A percentile compares a stretch with the other conserved stretches of the same genome.
These are phyloP conservation scores for Mucor plumbeus DNA, from an alignment of 371 early-diverging fungal species.

Conservation along the genomic window DNA sequence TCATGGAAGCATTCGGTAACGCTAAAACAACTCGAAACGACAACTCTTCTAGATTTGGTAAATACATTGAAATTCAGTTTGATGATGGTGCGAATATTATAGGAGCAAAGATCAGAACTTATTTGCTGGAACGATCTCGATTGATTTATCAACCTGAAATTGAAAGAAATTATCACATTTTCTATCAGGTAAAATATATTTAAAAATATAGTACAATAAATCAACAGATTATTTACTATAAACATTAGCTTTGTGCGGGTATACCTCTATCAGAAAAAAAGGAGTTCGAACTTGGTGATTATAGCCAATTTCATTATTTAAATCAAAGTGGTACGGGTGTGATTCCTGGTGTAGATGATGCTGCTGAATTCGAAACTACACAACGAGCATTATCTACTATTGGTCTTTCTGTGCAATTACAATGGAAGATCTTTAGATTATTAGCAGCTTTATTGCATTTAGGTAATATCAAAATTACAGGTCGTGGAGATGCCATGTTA, in stretches of 20 bases:
- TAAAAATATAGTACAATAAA: background rate
- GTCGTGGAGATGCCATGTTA: constrained; percentile 74
- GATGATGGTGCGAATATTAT: constrained; percentile 82
- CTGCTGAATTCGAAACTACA: constrained; percentile 87
- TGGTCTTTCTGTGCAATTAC: constrained; percentile 84
- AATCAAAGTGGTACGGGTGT: constrained; percentile 82
- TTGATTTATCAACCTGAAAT: constrained; percentile 90
- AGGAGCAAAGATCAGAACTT: constrained; percentile 96
- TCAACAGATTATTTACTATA: too few relatives aligned
- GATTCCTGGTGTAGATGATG: constrained; percentile 90
- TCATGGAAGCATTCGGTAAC: constrained; percentile 99
- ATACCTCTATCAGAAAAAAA: constrained; percentile 84
- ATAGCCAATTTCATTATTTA: constrained; percentile 80
- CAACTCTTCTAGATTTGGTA: constrained; percentile 97
- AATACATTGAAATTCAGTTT: constrained; percentile 95
- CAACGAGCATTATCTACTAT: constrained; percentile 85
- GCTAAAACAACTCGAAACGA: constrained; percentile 98
- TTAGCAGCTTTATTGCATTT: constrained; percentile 90
- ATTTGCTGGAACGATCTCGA: constrained; percentile 97
- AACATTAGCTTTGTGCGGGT: constrained; percentile 68
- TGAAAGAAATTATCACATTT: constrained; percentile 99
- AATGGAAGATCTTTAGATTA: constrained; percentile 88
- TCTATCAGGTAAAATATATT: constrained; percentile 77
- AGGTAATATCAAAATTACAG: constrained; percentile 87
- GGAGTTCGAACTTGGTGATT: constrained; percentile 75